Evolutionary conservation across 768 basidiomycete genomes (phyloP).

Genomic region (Macrolepiota fuliginosa): DNA sequence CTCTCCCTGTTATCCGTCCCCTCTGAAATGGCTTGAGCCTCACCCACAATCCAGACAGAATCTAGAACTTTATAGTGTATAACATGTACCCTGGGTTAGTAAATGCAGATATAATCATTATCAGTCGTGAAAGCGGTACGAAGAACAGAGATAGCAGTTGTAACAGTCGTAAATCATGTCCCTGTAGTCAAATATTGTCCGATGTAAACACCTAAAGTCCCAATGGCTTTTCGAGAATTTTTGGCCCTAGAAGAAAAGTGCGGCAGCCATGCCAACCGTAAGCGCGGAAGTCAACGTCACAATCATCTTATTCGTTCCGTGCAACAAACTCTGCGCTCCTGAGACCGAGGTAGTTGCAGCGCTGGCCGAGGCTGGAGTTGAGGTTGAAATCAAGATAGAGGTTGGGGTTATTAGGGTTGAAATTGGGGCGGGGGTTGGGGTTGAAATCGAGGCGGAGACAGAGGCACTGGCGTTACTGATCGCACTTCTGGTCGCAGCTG

Average conservation of each 20-base stretch:
- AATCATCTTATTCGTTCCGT: conserved; percentile 2
- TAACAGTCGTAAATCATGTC: background rate
- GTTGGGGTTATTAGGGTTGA: no score
- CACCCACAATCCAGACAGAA: background rate
- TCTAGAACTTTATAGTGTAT: background rate
- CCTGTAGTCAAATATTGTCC: background rate
- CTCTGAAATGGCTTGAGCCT: conserved; percentile 29
- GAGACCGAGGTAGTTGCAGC: background rate
- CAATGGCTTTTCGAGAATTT: background rate
- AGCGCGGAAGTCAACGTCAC: background rate
- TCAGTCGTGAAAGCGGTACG: background rate
- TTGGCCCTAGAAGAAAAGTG: background rate
- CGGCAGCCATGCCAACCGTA: conserved; percentile 1
- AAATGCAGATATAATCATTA: background rate
- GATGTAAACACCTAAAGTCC: background rate
- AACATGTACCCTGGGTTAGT: background rate
- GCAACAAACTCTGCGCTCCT: background rate
- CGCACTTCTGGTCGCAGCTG: no score
- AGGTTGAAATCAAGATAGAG: background rate
- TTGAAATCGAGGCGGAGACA: no score
- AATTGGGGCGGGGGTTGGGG: no score
- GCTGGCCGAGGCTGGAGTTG: background rate
- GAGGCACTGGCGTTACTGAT: no score
- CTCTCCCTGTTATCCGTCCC: conserved; percentile 65
- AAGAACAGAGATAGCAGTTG: background rate